These are phyloP conservation scores for Blepharisma undulans DNA, from an alignment of 169 alveolate genomes.

Conservation along the genomic window DNA sequence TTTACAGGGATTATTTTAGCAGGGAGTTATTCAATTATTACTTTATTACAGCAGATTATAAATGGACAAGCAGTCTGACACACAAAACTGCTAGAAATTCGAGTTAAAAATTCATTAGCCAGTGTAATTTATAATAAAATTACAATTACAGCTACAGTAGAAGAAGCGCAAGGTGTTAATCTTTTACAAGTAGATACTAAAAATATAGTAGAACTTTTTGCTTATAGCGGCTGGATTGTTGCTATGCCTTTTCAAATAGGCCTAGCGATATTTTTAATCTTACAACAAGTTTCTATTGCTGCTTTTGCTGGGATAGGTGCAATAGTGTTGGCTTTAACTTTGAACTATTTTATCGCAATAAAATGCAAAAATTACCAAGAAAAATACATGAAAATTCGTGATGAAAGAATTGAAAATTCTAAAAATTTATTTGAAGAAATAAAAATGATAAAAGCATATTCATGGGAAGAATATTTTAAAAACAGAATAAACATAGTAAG, in stretches of 20 bases:
- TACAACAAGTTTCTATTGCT: neutral
- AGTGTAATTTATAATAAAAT: neutral
- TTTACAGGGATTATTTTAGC: neutral
- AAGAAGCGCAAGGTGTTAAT: conserved; percentile 20
- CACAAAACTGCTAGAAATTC: neutral
- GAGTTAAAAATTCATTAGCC: neutral
- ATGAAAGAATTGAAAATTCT: neutral
- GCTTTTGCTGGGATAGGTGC: neutral
- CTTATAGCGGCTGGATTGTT: neutral
- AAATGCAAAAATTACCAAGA: neutral
- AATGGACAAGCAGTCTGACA: neutral
- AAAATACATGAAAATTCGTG: neutral
- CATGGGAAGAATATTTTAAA: conserved; percentile 15
- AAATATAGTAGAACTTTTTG: neutral
- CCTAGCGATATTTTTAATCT: neutral
- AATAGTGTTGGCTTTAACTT: neutral
- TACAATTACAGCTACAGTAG: neutral
- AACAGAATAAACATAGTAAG: neutral
- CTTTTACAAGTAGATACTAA: conserved; percentile 20
- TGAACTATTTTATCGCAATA: neutral
- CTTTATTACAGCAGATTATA: neutral
- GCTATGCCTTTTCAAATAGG: neutral
- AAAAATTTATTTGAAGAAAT: conserved; percentile 18
- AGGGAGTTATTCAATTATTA: neutral
- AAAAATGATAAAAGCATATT: conserved; percentile 11